Evolutionary conservation across 2,329 filamentous ascomycete genomes (phyloP).

Genomic region (Xylariaceae sp.): DNA sequence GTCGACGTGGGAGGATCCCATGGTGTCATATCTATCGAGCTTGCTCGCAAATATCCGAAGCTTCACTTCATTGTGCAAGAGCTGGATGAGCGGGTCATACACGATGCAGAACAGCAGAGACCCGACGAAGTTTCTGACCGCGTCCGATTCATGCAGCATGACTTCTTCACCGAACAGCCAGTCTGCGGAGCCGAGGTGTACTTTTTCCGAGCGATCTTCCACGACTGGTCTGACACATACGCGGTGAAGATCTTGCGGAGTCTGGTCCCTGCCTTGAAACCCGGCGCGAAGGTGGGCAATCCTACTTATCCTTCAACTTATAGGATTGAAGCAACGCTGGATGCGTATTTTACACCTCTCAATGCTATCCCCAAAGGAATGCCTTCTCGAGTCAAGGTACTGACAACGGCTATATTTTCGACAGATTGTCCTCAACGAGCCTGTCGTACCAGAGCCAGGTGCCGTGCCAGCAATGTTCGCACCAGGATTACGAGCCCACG

Average conservation of each 20-base stretch:
- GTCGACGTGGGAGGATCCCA: conserved; percentile 13
- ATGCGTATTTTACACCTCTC: neutral
- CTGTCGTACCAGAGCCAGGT: conserved; percentile 3
- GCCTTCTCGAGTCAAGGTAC: neutral
- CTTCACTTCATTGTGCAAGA: conserved; percentile 55
- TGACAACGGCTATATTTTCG: neutral
- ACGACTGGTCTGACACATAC: conserved; percentile 40
- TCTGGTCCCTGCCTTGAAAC: conserved; percentile 12
- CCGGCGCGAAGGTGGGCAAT: neutral
- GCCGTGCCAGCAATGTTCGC: conserved; percentile 3
- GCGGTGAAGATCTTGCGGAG: conserved; percentile 27
- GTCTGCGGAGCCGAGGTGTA: conserved; percentile 35
- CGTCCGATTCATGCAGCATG: conserved; percentile 30
- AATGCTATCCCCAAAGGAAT: neutral
- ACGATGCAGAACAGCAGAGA: neutral
- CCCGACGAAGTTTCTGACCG: conserved; percentile 4
- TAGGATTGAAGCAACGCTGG: too few relatives aligned
- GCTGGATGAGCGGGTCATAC: conserved; percentile 23
- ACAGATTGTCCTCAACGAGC: conserved; percentile 22
- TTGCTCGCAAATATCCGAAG: conserved; percentile 19
- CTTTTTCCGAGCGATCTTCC: conserved; percentile 39
- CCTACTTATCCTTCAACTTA: neutral
- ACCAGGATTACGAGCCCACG: neutral
- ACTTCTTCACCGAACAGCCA: conserved; percentile 40
- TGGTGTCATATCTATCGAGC: conserved; percentile 6